Base-by-base conservation (phyloP, 352 stramenopile genomes). In the Phytophthora vignae region DNA sequence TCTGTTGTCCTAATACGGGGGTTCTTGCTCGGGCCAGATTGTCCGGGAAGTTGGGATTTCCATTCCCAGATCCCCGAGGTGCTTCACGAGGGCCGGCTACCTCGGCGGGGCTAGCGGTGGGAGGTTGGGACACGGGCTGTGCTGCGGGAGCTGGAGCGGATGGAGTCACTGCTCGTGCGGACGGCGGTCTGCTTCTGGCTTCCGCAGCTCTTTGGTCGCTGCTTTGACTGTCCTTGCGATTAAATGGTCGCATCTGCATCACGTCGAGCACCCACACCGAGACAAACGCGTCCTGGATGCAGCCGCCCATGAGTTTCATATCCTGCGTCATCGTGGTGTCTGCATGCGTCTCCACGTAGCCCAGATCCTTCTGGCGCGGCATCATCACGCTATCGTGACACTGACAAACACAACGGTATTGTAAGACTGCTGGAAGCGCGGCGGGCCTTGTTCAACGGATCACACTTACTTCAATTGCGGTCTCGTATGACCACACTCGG, bases 401-500 rank as follows among this genome's bases (percentile, higher is more conserved):
- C 89, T 93, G 49, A 40, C 62, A 29, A 22, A 27, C 3, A 29
- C 9, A 4, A 31, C 27, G 27, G 3, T 31, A 14, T 40, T 40
- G 9, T 40, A 15, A 40, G 33, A 40, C 12, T 40, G 33, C 33
- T 40, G 33, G 27, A 1, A 31, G 22, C 27, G 7, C 27, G 27
- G 27, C 27, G 27, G 27, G 2, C 27, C 4, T 31, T 31, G 27
- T 50, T 50, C 42, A 50, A 50, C 22, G 17, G 1, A 22, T 40
- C 2, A 9, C 33, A 76, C 69, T 19, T 59, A 93, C 84, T 78
- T 94, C 78, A 40, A 95, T 92, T 0, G 88, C 84, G 36, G 82
- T 85, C 69, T 96, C 90, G 50, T 95, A 96, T 0, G 88, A 95
- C 90, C 90, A 96, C 12, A 96, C 78, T 49, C 87, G 89, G 58